These are phyloP conservation scores for Amanita brunnescens DNA, from an alignment of 768 basidiomycete genomes.

Conservation along the genomic window DNA sequence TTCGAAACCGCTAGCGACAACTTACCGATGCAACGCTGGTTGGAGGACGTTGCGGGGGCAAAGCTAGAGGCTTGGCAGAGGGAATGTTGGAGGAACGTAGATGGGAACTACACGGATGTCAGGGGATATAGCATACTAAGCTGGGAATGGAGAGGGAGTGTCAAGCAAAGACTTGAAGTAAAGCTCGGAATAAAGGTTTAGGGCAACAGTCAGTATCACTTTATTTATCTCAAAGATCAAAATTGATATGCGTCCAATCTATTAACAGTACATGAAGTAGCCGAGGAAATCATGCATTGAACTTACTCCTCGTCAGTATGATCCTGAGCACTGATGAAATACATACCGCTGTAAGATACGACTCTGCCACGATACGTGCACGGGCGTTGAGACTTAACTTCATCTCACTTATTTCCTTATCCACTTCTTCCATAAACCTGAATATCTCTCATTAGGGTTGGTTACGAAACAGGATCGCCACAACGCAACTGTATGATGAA, in stretches of 20 bases:
- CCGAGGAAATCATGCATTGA: conserved; percentile 25
- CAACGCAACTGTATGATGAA: conserved; percentile 90
- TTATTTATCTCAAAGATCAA: background rate
- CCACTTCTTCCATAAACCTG: conserved; percentile 98
- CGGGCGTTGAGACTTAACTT: conserved; percentile 94
- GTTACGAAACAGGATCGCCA: background rate
- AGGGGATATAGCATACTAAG: conserved; percentile 34
- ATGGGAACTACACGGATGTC: conserved; percentile 29
- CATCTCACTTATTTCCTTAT: conserved; percentile 99
- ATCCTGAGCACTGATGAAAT: background rate
- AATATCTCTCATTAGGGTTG: conserved; percentile 2
- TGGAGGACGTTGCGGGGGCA: conserved; percentile 31
- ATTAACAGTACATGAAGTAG: background rate
- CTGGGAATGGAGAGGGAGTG: conserved; percentile 29
- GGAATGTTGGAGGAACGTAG: conserved; percentile 30
- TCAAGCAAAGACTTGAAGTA: conserved; percentile 25
- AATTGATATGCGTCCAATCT: background rate
- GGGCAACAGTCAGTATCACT: background rate
- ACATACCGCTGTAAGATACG: conserved; percentile 85
- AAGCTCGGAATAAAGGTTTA: conserved; percentile 11
- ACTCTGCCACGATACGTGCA: conserved; percentile 95
- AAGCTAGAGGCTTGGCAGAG: conserved; percentile 29
- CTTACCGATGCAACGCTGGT: conserved; percentile 35
- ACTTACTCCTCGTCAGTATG: conserved; percentile 16
- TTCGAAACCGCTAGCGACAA: conserved; percentile 36